Base-by-base conservation (phyloP, 2,329 filamentous ascomycete species). In the Zalaria sp. region DNA sequence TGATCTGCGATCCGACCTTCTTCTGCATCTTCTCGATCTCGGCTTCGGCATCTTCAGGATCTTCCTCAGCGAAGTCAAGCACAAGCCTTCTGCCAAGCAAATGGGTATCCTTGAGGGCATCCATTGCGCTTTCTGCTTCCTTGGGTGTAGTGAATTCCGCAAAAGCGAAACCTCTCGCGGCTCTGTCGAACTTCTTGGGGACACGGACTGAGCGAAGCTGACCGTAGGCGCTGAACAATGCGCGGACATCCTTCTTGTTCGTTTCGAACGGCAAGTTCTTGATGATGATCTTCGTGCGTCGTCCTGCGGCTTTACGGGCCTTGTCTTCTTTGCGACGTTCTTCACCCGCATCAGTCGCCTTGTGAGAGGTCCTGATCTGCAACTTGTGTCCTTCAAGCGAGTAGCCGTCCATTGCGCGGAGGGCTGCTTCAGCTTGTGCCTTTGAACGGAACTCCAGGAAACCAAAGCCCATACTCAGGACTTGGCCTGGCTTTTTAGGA, bases 191-290 rank as follows among this genome's bases (percentile, higher is more conserved):
- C 64, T 95, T 96, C 68, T 93, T 88, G 41, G 91, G 91, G 56
- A 98, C 77, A 48, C 91, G 83, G 46, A 98, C 85, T 41, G 87
- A 89, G 55, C 86, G 82, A 48, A 98, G 76, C 59, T 94, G 82
- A 37, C 91, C 93, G 63, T 95, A 96, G 31, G 85, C 79, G 47
- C 83, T 79, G 59, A 96, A 88, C 35, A 96, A 71, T 41, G 81
- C 71, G 48, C 85, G 77, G 44, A 98, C 73, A 59, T 98, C 91
- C 62, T 93, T 91, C 69, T 94, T 95, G 41, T 79, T 82, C 38
- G 84, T 82, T 67, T 96, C 86, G 67, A 98, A 98, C 18, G 91
- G 89, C 62, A 98, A 67, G 68, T 98, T 98, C 71, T 96, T 98
- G 68, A 98, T 82, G 63, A 96, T 81, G 57, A 98, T 82, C 72